These are phyloP conservation scores for Arthroderma uncinatum DNA, from an alignment of 2,329 filamentous ascomycete genomes.

Conservation along the genomic window DNA sequence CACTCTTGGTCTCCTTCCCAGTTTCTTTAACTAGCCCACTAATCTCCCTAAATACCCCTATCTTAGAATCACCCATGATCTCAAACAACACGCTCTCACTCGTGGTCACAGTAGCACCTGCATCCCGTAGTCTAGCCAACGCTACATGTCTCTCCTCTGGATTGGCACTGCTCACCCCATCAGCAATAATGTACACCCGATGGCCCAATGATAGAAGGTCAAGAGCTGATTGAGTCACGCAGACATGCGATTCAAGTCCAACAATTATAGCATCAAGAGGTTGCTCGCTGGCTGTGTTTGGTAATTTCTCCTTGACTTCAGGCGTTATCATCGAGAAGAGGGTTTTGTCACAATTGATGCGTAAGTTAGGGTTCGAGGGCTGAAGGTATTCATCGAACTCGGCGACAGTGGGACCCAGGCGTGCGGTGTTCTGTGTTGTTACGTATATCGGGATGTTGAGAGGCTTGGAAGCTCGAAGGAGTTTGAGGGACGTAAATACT, in stretches of 20 bases:
- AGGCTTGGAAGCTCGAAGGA: conserved; percentile 47
- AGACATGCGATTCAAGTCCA: conserved; percentile 90
- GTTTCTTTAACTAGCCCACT: conserved; percentile 70
- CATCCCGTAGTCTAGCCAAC: conserved; percentile 60
- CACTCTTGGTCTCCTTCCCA: conserved; percentile 56
- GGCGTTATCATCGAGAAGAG: conserved; percentile 80
- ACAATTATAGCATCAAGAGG: conserved; percentile 60
- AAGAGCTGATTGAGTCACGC: conserved; percentile 81
- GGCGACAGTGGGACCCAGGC: conserved; percentile 67
- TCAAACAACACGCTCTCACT: conserved; percentile 89
- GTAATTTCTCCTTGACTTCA: conserved; percentile 41
- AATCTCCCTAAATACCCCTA: conserved; percentile 58
- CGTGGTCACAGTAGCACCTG: conserved; percentile 68
- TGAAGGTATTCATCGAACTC: conserved; percentile 51
- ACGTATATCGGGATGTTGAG: conserved; percentile 63
- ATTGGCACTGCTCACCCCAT: conserved; percentile 84
- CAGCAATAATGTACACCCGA: conserved; percentile 73
- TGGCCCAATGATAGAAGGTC: conserved; percentile 68
- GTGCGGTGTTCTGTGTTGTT: conserved; percentile 71
- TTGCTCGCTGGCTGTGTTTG: conserved; percentile 20
- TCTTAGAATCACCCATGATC: conserved; percentile 68
- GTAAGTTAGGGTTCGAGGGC: conserved; percentile 40
- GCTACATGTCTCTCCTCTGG: conserved; percentile 68
- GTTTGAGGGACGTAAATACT: conserved; percentile 55
- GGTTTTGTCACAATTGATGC: conserved; percentile 67